These are phyloP conservation scores for Plasmodium falciparum DNA, from an alignment of 169 alveolate genomes.

Conservation along the genomic window DNA sequence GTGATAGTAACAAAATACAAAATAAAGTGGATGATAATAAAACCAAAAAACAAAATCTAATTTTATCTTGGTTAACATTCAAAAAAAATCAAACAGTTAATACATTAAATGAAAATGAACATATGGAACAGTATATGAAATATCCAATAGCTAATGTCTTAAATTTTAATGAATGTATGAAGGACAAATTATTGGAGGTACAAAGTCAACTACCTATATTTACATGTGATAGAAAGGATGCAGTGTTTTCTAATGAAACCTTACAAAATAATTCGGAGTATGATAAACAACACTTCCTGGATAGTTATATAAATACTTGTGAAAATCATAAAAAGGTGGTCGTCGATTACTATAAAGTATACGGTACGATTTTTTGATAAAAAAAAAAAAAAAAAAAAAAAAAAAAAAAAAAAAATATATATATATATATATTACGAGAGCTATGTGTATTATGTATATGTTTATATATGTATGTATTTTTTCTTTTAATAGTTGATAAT, in stretches of 20 bases:
- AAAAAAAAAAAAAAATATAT: background rate
- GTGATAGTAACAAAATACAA: slow-evolving; percentile 26
- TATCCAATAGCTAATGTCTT: slow-evolving; percentile 44
- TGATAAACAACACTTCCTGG: slow-evolving; percentile 34
- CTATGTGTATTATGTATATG: background rate
- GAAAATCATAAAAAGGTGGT: slow-evolving; percentile 58
- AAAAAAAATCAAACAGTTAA: slow-evolving; percentile 43
- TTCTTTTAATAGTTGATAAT: slow-evolving; percentile 34
- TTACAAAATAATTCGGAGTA: background rate
- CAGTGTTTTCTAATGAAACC: background rate
- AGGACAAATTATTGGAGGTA: slow-evolving; percentile 33
- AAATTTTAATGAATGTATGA: slow-evolving; percentile 24
- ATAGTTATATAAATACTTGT: slow-evolving; percentile 31
- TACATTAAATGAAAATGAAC: slow-evolving; percentile 16
- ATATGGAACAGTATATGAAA: slow-evolving; percentile 17
- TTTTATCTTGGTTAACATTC: slow-evolving; percentile 58
- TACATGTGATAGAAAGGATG: slow-evolving; percentile 6
- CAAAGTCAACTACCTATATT: slow-evolving; percentile 56
- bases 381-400: background rate
- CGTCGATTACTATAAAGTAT: slow-evolving; percentile 53
- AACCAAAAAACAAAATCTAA: slow-evolving; percentile 54
- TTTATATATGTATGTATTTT: too few species aligned
- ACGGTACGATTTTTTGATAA: slow-evolving; percentile 11
- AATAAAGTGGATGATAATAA: slow-evolving; percentile 57
- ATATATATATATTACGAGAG: background rate